Evolutionary conservation across 345 rosid species (phyloP).

Genomic region (Citrus glauca): DNA sequence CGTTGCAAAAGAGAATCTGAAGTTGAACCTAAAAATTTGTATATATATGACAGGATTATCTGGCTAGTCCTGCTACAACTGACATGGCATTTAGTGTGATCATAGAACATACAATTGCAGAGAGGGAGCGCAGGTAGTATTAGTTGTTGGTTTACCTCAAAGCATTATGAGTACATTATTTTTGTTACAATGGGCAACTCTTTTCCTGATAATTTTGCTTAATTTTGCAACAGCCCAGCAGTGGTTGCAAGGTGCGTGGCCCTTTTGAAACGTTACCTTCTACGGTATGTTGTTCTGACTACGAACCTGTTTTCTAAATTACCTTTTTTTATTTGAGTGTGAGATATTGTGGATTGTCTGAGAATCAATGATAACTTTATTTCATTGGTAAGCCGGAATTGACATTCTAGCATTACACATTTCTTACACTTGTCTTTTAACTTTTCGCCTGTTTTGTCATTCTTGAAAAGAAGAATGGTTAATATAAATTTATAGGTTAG

Average conservation of each 20-base stretch:
- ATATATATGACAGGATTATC: conserved; percentile 68
- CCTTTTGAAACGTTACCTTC: conserved; percentile 80
- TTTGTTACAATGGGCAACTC: conserved; percentile 2
- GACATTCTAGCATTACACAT: neutral
- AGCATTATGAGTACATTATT: neutral
- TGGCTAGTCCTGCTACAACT: conserved; percentile 70
- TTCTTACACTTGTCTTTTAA: neutral
- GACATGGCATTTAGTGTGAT: conserved; percentile 82
- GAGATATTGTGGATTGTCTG: neutral
- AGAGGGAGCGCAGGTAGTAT: conserved; percentile 93
- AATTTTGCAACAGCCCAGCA: conserved; percentile 72
- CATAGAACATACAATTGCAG: conserved; percentile 88
- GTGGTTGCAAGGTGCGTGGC: conserved; percentile 95
- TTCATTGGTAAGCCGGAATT: neutral
- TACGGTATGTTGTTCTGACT: conserved; percentile 50
- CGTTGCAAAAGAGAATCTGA: neutral
- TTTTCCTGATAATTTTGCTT: conserved; percentile 26
- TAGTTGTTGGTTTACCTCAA: neutral
- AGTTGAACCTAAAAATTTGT: conserved; percentile 7
- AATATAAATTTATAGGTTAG: neutral
- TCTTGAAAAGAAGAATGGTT: neutral
- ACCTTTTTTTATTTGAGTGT: conserved; percentile 11
- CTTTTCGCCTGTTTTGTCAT: neutral
- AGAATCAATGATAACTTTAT: neutral
- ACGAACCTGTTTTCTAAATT: conserved; percentile 16